Evolutionary conservation across 345 rosid genomes (phyloP).

Genomic region (Hibiscus syriacus): DNA sequence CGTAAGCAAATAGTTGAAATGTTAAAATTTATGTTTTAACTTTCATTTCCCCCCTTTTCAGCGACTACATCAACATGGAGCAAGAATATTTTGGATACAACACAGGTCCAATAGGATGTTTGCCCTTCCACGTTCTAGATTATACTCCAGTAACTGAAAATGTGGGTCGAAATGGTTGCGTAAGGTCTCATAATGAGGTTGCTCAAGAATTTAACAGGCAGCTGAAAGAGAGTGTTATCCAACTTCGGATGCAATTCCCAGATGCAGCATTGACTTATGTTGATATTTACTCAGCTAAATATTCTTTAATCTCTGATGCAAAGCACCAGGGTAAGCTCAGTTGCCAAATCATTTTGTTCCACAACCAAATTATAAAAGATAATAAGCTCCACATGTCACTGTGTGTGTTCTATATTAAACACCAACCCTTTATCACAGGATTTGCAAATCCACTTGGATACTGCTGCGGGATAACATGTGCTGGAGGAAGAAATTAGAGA

Average conservation of each 20-base stretch:
- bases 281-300: conserved; percentile 24
- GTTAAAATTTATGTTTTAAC: not conserved
- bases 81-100: conserved; percentile 33
- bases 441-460: conserved; percentile 14
- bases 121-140: conserved; percentile 15
- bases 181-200: conserved; percentile 23
- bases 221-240: conserved; percentile 18
- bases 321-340: conserved; percentile 20
- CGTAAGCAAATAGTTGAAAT: not conserved
- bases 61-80: conserved; percentile 21
- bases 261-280: conserved; percentile 28
- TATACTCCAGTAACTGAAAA: conserved; percentile 6
- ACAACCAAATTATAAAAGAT: not conserved
- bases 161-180: conserved; percentile 26
- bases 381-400: not conserved
- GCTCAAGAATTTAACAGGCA: conserved; percentile 27
- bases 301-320: conserved; percentile 19
- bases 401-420: not conserved
- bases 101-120: conserved; percentile 37
- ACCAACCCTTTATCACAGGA: conserved; percentile 12
- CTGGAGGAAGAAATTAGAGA: conserved; percentile 7
- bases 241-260: conserved; percentile 21
- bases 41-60: not conserved
- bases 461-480: conserved; percentile 15
- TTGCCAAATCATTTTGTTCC: not conserved